Percentiles rank a stretch among this genome's conserved stretches.
phyloP scores from a whole-genome alignment of 306 rosid genomes.

The Vigna unguiculata region DNA sequence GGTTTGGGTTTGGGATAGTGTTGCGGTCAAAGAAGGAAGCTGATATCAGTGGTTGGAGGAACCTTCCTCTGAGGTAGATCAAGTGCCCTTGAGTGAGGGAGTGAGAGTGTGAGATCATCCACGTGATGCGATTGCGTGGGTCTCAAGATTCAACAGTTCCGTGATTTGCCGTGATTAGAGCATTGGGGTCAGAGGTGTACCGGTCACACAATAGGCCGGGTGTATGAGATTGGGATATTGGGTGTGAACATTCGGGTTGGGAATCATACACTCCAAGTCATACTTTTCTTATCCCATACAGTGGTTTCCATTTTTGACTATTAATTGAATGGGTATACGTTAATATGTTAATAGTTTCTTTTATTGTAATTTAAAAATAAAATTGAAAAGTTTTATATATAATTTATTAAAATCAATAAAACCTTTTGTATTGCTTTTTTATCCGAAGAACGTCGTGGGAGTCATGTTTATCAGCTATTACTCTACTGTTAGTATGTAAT shows the following conservation, averaged over 20 bases:
- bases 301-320: background rate
- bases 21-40: constrained; percentile 63
- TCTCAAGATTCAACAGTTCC: background rate
- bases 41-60: constrained; percentile 16
- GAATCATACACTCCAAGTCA: background rate
- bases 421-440: too few relatives aligned
- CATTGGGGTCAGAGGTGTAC: background rate
- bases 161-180: background rate
- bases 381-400: too few relatives aligned
- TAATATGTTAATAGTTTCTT: too few relatives aligned
- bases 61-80: constrained; percentile 36
- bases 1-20: constrained; percentile 25
- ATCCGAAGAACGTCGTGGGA: too few relatives aligned
- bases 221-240: constrained; percentile 11
- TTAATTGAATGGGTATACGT: too few relatives aligned
- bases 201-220: background rate
- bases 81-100: constrained; percentile 2
- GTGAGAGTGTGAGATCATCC: constrained; percentile 26
- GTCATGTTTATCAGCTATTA: too few relatives aligned
- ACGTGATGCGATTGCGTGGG: background rate
- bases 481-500: too few relatives aligned
- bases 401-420: too few relatives aligned
- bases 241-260: constrained; percentile 15
- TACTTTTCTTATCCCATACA: too few relatives aligned
- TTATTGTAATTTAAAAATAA: too few relatives aligned